Percentiles rank a stretch among this genome's conserved stretches.
phyloP scores from a whole-genome alignment of 208 protist genomes.

The Crithidia brevicula region DNA sequence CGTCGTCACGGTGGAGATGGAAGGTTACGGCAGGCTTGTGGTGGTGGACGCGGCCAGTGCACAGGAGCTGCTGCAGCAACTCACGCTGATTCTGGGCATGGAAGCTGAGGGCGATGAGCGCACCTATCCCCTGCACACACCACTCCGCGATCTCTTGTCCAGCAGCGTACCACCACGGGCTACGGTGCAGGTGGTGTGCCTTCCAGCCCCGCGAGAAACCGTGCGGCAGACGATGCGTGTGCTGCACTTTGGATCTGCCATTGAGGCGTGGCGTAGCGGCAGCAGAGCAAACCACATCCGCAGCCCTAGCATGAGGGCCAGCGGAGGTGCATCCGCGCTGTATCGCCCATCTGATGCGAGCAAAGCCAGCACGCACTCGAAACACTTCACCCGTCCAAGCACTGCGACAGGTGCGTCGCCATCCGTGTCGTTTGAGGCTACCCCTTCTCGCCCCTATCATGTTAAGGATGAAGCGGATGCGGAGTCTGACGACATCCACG shows the following conservation, averaged over 20 bases:
- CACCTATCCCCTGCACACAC: slow-evolving; percentile 53
- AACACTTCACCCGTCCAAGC: not conserved
- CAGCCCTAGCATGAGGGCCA: not conserved
- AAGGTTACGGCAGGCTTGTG: slow-evolving; percentile 52
- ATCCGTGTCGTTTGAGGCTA: not conserved
- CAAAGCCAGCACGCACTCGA: not conserved
- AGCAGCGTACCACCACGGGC: slow-evolving; percentile 35
- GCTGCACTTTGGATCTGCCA: slow-evolving; percentile 53
- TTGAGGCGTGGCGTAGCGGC: slow-evolving; percentile 25
- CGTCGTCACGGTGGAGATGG: slow-evolving; percentile 61
- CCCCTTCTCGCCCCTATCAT: not conserved
- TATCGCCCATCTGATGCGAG: not conserved
- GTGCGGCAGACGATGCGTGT: slow-evolving; percentile 61
- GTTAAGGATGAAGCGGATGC: not conserved
- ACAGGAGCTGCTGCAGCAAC: slow-evolving; percentile 54
- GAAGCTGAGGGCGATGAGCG: slow-evolving; percentile 26
- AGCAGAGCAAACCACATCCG: no score
- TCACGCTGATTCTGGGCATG: slow-evolving; percentile 59
- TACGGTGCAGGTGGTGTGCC: slow-evolving; percentile 58
- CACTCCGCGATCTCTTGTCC: slow-evolving; percentile 39
- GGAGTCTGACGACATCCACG: no score
- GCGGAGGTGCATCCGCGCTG: not conserved
- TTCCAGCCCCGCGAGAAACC: slow-evolving; percentile 45
- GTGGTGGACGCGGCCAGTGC: slow-evolving; percentile 64
- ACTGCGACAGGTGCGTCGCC: not conserved